phyloP scores from a whole-genome alignment of 805 yeast genomes.

The Saitoella complicata region DNA sequence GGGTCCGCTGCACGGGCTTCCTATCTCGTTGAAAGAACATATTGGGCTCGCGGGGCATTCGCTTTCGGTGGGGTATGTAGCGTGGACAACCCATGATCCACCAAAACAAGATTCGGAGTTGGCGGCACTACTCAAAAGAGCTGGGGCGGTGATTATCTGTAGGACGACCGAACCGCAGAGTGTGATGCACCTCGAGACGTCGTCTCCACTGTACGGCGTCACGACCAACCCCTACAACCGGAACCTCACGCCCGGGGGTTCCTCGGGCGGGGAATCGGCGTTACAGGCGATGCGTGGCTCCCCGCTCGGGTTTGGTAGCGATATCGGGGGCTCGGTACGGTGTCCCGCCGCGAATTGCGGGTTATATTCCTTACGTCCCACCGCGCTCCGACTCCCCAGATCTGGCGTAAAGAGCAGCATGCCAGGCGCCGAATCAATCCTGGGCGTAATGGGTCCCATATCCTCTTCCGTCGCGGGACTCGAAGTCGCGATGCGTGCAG shows the following conservation, averaged over 20 bases:
- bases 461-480: constrained; percentile 33
- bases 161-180: constrained; percentile 57
- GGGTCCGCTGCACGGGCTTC: constrained; percentile 59
- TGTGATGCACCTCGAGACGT: constrained; percentile 51
- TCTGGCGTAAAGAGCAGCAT: constrained; percentile 28
- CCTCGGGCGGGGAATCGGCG: constrained; percentile 61
- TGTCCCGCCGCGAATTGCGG: constrained; percentile 54
- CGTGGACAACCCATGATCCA: constrained; percentile 32
- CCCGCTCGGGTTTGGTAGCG: constrained; percentile 49
- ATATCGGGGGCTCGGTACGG: constrained; percentile 57
- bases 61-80: constrained; percentile 47
- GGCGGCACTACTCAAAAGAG: constrained; percentile 29
- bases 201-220: constrained; percentile 43
- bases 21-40: constrained; percentile 54
- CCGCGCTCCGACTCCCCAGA: constrained; percentile 34
- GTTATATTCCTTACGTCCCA: constrained; percentile 45
- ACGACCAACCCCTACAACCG: constrained; percentile 44
- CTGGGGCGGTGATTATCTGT: constrained; percentile 48
- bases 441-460: constrained; percentile 39
- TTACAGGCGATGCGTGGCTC: constrained; percentile 43
- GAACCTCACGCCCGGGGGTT: constrained; percentile 50
- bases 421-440: constrained; percentile 32
- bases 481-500: constrained; percentile 30
- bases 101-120: constrained; percentile 29
- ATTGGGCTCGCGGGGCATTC: constrained; percentile 36